Evolutionary conservation across 306 rosid genomes (phyloP), one percentile per base, ranked within the genome.

Genomic region (Lathyrus tuberosus): DNA sequence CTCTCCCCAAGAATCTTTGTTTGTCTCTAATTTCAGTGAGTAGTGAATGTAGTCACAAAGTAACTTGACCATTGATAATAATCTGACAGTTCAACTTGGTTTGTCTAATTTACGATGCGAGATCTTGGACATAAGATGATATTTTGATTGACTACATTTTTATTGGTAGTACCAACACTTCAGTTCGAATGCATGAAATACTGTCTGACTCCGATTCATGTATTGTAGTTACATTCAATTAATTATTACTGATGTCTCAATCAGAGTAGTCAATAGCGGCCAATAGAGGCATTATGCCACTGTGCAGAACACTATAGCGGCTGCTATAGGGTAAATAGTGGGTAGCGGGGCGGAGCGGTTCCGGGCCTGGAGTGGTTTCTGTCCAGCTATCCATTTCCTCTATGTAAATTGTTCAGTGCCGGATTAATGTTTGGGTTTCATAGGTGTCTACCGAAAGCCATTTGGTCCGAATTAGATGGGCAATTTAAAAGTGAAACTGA

Each of bases 1-100:
- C 61, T 46, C 42, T 61, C 18, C 40, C 77, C 72, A n/a, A 38
- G 4, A 43, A 41, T 42, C 4, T 70, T 17, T 70, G 35, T 57
- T n/a, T 16, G 53, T 69, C 49, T 30, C 43, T 52, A 15, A 5
- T 1, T 24, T 5, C 5, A 26, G 61, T 24, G 1, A n/a, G n/a
- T n/a, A n/a, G n/a, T n/a, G n/a, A n/a, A n/a, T n/a, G n/a, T n/a
- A n/a, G n/a, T n/a, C n/a, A n/a, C n/a, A n/a, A n/a, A 54, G 15
- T 54, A 5, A 11, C 37, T 12, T 24, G 33, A 24, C 10, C 37
- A 26, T 54, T 12, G 61, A 54, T 22, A 12, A 54, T 24, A 54
- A 8, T 15, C 11, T 48, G 54, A 48, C 3, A 48, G 2, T 15
- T 15, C 24, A 15, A 48, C 16, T 4, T 3, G 10, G 17, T 16